Percentiles rank a stretch among this genome's conserved stretches.
phyloP scores from a whole-genome alignment of 2,329 filamentous ascomycete genomes.

The Cladosporium sp. region DNA sequence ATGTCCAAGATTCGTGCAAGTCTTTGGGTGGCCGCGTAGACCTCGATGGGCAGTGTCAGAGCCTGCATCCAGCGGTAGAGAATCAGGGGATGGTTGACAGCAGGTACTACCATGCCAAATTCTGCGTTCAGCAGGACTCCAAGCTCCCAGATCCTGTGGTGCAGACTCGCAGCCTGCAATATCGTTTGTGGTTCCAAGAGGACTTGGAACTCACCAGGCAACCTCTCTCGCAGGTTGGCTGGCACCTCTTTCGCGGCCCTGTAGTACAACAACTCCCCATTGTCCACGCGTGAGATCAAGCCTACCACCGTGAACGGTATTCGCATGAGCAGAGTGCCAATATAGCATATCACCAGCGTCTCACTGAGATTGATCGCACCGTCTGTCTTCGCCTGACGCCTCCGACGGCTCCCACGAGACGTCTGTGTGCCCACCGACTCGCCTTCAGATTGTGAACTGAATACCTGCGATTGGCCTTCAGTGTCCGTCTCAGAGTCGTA shows the following conservation, averaged over 20 bases:
- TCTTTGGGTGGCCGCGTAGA: slow-evolving; percentile 60
- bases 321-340: slow-evolving; percentile 72
- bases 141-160: slow-evolving; percentile 63
- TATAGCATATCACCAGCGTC: slow-evolving; percentile 74
- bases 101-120: slow-evolving; percentile 70
- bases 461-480: slow-evolving; percentile 49
- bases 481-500: slow-evolving; percentile 37
- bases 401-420: slow-evolving; percentile 35
- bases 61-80: slow-evolving; percentile 69
- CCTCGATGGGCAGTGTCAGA: slow-evolving; percentile 73
- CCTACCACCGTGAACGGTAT: slow-evolving; percentile 76
- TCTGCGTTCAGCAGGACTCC: slow-evolving; percentile 64
- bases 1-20: slow-evolving; percentile 56
- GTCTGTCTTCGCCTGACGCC: slow-evolving; percentile 44
- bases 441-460: slow-evolving; percentile 59
- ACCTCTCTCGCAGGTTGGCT: slow-evolving; percentile 62
- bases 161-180: slow-evolving; percentile 59
- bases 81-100: slow-evolving; percentile 68
- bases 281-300: slow-evolving; percentile 65
- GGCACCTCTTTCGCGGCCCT: slow-evolving; percentile 61
- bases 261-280: slow-evolving; percentile 70
- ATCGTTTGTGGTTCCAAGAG: slow-evolving; percentile 56
- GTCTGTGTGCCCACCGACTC: slow-evolving; percentile 42
- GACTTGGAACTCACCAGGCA: slow-evolving; percentile 63
- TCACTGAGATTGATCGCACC: slow-evolving; percentile 68